These are phyloP conservation scores for Ogataea ramenticola DNA, from an alignment of 805 yeast genomes.

Conservation along the genomic window DNA sequence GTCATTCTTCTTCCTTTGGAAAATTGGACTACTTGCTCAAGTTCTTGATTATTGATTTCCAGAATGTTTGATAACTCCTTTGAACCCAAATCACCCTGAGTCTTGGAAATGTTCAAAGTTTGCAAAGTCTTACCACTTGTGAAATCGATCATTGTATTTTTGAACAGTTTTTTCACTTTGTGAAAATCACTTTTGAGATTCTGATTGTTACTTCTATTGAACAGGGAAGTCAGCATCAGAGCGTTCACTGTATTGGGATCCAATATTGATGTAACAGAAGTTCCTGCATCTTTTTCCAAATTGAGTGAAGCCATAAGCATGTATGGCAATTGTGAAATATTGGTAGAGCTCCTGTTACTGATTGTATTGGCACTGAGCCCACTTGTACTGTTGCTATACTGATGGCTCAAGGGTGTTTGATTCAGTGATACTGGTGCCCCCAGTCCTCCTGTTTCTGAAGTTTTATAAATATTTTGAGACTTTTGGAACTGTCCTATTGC, in stretches of 20 bases:
- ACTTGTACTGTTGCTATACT: slow-evolving; percentile 8
- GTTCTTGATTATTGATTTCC: slow-evolving; percentile 18
- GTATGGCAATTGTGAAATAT: slow-evolving; percentile 44
- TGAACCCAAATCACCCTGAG: slow-evolving; percentile 8
- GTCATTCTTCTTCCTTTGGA: slow-evolving; percentile 26
- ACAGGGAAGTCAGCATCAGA: slow-evolving; percentile 15
- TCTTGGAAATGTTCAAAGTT: slow-evolving; percentile 16
- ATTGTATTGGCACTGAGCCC: slow-evolving; percentile 6
- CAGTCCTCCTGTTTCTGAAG: neutral
- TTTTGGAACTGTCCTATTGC: slow-evolving; percentile 76
- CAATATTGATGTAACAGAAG: slow-evolving; percentile 1
- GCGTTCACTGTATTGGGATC: slow-evolving; percentile 17
- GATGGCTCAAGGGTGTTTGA: no score
- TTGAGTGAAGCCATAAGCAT: slow-evolving; percentile 1
- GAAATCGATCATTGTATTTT: slow-evolving; percentile 29
- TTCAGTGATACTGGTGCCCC: slow-evolving; percentile 36
- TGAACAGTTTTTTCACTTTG: slow-evolving; percentile 27
- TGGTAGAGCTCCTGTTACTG: slow-evolving; percentile 31
- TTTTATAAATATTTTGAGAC: slow-evolving; percentile 4
- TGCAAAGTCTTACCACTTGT: slow-evolving; percentile 28
- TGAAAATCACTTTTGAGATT: slow-evolving; percentile 26
- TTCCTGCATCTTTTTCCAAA: neutral
- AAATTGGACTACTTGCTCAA: slow-evolving; percentile 17
- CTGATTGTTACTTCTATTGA: slow-evolving; percentile 25
- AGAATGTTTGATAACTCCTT: slow-evolving; percentile 11